Evolutionary conservation across 441 rosid species (phyloP), one percentile per base, ranked within the genome.

Genomic region (Adansonia gregorii): DNA sequence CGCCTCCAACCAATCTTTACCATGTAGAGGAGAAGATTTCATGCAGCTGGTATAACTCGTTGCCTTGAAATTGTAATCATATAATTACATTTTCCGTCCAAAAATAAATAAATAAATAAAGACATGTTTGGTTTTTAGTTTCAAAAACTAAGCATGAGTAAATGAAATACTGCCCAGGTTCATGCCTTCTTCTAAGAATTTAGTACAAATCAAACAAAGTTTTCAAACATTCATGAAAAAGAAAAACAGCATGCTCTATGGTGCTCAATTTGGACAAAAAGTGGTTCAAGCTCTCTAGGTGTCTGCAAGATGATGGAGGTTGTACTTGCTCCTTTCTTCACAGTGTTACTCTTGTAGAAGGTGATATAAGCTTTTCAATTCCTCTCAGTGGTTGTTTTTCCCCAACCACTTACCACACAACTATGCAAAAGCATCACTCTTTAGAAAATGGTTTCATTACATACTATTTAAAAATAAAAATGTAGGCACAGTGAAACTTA

Each of bases 401-500:
- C 27, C 61, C 27, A 56, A 19, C 61, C 27, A 19, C 61, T 56
- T 56, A 4, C 12, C 19, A 12, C 67, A 27, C 6, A 35, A 15
- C 67, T 14, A 61, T 11, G 17, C 4, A 27, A 12, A 24, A 27
- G 45, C 19, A 31, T 31, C 10, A 4, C 9, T 31, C 4, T 15
- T 31, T 63, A 31, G 3, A 31, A 60, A 2, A 12, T 5, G 45
- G 67, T 0, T 2, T 12, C 8, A 54, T 54, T 12, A 61, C 9
- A 35, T 4, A 35, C 41, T 4, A 35, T 35, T 27, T 27, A 61
- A 31, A 63, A 27, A 6, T 12, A 63, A 31, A 31, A 14, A 8
- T 31, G 41, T 35, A 4, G 0, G 41, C 41, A 31, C 6, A 14
- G 19, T 35, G 67, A 79, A 72, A 77, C 46, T 61, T 80, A 91